Evolutionary conservation across 345 rosid genomes (phyloP).

Genomic region (Eucalyptus urophylla): DNA sequence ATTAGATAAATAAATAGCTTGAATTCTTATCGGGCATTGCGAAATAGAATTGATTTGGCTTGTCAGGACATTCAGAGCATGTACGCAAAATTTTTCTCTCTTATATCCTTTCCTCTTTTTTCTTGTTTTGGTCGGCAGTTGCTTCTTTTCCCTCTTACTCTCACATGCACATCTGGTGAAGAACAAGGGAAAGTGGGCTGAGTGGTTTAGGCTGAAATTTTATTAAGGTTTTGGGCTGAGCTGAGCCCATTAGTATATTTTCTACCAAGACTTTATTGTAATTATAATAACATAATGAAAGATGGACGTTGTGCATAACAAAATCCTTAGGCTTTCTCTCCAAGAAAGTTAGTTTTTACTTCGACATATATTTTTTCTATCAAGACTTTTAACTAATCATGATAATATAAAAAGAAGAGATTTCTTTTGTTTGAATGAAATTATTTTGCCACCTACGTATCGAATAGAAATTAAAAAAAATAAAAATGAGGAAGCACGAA

Average conservation of each 20-base stretch:
- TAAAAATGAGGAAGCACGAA: neutral
- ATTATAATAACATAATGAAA: neutral
- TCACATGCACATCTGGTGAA: neutral
- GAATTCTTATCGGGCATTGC: neutral
- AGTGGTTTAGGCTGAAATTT: neutral
- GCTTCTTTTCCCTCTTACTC: neutral
- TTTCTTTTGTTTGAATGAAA: neutral
- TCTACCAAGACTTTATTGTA: too few relatives aligned
- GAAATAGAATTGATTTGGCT: neutral
- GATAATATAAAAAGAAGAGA: too few relatives aligned
- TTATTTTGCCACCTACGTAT: neutral
- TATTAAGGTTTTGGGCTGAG: neutral
- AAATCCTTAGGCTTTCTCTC: neutral
- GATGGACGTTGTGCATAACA: neutral
- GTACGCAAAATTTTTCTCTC: neutral
- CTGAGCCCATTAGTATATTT: neutral
- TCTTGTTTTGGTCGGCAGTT: neutral
- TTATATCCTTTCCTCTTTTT: neutral
- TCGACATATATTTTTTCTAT: neutral
- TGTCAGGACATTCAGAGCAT: neutral
- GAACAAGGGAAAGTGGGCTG: neutral
- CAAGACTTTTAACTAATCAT: neutral
- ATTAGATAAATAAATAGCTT: too few relatives aligned
- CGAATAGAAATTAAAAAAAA: too few relatives aligned
- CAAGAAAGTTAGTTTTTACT: neutral